Base-by-base conservation (phyloP, 768 basidiomycete species). In the Daedaleopsis nitida region DNA sequence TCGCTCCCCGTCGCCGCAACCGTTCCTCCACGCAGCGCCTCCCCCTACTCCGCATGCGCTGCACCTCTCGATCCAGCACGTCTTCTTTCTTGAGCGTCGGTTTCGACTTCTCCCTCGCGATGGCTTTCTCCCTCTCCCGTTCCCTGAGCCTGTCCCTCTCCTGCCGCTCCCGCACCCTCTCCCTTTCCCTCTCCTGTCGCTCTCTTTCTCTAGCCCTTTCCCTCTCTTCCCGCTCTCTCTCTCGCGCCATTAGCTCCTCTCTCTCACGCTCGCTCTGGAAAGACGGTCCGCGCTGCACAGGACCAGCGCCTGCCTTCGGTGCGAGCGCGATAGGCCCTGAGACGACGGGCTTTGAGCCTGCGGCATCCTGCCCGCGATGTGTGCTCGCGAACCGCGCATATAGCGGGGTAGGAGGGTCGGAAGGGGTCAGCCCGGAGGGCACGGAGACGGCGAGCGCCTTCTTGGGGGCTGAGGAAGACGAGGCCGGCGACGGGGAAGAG, bases 351-450 rank as follows among this genome's bases (percentile, higher is more conserved):
- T 53, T 60, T 19, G 51, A 7, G n/a, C n/a, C 37, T 52, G 38
- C 42, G 49, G 17, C 52, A 34, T 57, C 65, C 27, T 35, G 52
- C 9, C 21, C 66, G 32, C 55, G 16, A 34, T 60, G 60, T 23
- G 43, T 17, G 61, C 48, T 63, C 37, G 72, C 65, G 44, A 71
- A 73, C 19, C 70, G 70, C 11, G 70, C 69, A 42, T 72, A 72
- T 17, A 72, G 60, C 10, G 72, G 72, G 0, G 70, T 66, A 24
- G 59, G 60, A 11, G 49, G 45, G 6, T 64, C 16, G 13, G 59
- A 9, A n/a, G n/a, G n/a, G n/a, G n/a, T n/a, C n/a, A n/a, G n/a
- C n/a, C n/a, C n/a, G 12, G 57, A 47, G 14, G 42, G 59, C 38
- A 52, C 17, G 39, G 11, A 17, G 13, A 10, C 39, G 39, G 39